A percentile compares a stretch with the other conserved stretches of the same genome.
These are phyloP conservation scores for Hemerocallis citrina DNA, from an alignment of 106 monocot genomes.

Conservation along the genomic window DNA sequence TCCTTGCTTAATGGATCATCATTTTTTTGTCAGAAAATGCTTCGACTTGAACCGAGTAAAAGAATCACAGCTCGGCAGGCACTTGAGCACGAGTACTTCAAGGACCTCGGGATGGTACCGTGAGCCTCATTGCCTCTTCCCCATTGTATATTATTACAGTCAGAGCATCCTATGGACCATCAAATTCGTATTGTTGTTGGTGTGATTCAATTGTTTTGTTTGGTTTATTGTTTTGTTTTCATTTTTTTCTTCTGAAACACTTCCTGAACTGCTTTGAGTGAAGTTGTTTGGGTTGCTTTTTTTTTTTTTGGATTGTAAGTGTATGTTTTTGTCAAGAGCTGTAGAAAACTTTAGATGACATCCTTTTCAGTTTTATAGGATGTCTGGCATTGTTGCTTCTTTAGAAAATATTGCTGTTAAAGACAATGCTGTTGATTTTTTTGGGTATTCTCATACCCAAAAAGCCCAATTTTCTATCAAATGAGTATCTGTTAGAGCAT, in stretches of 20 bases:
- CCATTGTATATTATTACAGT: slow-evolving; percentile 22
- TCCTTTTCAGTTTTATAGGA: neutral
- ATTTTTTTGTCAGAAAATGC: slow-evolving; percentile 67
- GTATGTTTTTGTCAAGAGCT: neutral
- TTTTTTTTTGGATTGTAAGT: neutral
- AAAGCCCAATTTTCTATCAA: neutral
- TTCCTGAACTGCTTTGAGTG: neutral
- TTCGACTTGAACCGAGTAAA: slow-evolving; percentile 56
- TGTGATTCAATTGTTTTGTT: slow-evolving; percentile 3
- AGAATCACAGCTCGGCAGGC: slow-evolving; percentile 81
- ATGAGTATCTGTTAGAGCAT: too few species aligned
- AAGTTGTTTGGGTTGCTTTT: neutral
- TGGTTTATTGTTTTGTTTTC: too few species aligned
- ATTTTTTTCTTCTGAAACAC: neutral
- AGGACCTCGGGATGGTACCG: slow-evolving; percentile 57
- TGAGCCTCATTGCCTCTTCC: slow-evolving; percentile 15
- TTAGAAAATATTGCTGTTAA: neutral
- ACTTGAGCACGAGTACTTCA: slow-evolving; percentile 88
- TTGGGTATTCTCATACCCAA: neutral
- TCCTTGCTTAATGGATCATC: neutral
- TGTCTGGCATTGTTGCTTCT: neutral
- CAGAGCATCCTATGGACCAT: neutral
- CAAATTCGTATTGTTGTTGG: slow-evolving; percentile 8
- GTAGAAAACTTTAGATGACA: slow-evolving; percentile 2
- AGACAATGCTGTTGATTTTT: neutral